Evolutionary conservation across 2,329 filamentous ascomycete species (phyloP).

Genomic region (Epichloe sp.): DNA sequence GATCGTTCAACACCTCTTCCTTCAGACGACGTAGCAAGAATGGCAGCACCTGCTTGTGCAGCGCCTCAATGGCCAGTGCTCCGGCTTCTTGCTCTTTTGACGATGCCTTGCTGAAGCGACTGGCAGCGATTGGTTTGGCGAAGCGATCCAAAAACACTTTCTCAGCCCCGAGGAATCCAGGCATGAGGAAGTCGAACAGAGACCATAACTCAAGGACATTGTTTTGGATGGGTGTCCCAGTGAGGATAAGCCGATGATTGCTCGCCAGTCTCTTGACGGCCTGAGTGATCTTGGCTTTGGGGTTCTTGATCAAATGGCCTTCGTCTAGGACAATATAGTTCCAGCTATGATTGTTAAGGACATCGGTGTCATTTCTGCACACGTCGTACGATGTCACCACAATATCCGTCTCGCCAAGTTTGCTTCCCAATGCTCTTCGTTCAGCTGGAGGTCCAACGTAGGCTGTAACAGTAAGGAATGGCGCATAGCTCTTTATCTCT

Average conservation of each 20-base stretch:
- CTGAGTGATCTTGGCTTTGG: constrained; percentile 87
- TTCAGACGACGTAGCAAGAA: constrained; percentile 94
- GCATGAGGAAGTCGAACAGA: constrained; percentile 97
- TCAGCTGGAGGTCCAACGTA: constrained; percentile 85
- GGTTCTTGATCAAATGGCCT: constrained; percentile 97
- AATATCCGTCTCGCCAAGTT: constrained; percentile 69
- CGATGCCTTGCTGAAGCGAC: constrained; percentile 89
- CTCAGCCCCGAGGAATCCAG: constrained; percentile 84
- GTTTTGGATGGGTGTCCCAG: constrained; percentile 94
- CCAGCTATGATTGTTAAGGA: constrained; percentile 75
- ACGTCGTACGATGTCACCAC: constrained; percentile 98
- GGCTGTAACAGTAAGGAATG: constrained; percentile 77
- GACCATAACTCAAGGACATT: constrained; percentile 97
- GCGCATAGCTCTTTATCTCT: constrained; percentile 89
- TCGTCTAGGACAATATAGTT: constrained; percentile 97
- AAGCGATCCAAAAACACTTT: constrained; percentile 96
- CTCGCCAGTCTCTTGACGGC: constrained; percentile 82
- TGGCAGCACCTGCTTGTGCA: constrained; percentile 94
- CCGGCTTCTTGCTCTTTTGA: constrained; percentile 97
- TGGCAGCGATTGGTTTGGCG: constrained; percentile 87
- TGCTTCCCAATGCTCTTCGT: constrained; percentile 55
- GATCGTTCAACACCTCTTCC: constrained; percentile 90
- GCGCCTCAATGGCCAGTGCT: constrained; percentile 88
- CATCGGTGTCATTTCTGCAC: constrained; percentile 85
- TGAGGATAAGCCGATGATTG: constrained; percentile 92